Percentiles rank a stretch among this genome's conserved stretches.
Evolutionary conservation across 495 filamentous ascomycete species (phyloP).

Genomic region (Penicillium simplicissimum): DNA sequence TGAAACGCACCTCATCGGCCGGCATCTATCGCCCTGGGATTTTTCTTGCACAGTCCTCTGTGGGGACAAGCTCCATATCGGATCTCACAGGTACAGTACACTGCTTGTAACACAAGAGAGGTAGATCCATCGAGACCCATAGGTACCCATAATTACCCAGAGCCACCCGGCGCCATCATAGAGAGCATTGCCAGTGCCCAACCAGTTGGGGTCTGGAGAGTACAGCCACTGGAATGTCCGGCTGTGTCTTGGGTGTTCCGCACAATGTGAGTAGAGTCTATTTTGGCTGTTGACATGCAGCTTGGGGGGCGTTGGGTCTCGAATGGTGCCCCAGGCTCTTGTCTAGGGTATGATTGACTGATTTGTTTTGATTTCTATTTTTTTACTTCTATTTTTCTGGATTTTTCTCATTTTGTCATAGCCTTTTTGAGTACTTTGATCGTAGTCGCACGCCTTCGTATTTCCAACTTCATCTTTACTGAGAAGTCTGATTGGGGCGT

Average conservation of each 20-base stretch:
- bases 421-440: neutral
- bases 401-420: neutral
- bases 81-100: conserved; percentile 1
- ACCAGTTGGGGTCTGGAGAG: neutral
- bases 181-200: neutral
- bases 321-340: neutral
- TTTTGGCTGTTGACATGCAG: conserved; percentile 21
- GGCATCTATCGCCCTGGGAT: neutral
- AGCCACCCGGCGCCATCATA: neutral
- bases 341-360: neutral
- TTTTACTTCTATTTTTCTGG: conserved; percentile 16
- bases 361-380: conserved; percentile 15
- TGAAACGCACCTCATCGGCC: neutral
- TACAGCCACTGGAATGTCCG: conserved; percentile 20
- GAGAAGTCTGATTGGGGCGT: neutral
- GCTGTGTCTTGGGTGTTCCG: conserved; percentile 24
- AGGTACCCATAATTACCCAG: neutral
- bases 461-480: neutral
- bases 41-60: neutral
- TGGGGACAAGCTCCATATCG: neutral
- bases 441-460: neutral
- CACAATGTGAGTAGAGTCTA: conserved; percentile 31
- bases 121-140: neutral
- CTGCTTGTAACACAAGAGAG: neutral
- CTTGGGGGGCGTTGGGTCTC: conserved; percentile 1